Evolutionary conservation across 306 rosid genomes (phyloP).

Genomic region (Cicer judaicum): DNA sequence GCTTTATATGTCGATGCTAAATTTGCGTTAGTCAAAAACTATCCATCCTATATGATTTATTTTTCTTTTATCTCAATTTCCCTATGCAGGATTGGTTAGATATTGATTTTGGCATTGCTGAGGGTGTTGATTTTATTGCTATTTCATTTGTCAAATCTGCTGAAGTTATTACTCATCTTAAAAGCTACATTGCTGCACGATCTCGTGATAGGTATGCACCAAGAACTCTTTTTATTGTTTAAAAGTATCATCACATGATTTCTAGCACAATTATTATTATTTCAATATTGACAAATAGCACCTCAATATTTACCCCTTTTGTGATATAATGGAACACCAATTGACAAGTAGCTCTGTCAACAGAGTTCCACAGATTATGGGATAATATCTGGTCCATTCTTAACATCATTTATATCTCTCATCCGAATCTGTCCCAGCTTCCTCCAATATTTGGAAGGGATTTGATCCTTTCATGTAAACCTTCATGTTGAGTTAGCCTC

Average conservation of each 20-base stretch:
- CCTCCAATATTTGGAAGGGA: slow-evolving; percentile 18
- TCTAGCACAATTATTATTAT: slow-evolving; percentile 16
- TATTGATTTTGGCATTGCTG: slow-evolving; percentile 96
- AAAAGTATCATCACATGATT: background rate
- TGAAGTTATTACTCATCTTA: slow-evolving; percentile 96
- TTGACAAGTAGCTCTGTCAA: background rate
- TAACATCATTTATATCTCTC: background rate
- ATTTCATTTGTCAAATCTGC: slow-evolving; percentile 98
- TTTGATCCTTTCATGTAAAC: slow-evolving; percentile 24
- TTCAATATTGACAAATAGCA: background rate
- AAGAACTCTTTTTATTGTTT: slow-evolving; percentile 15
- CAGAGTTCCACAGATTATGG: slow-evolving; percentile 12
- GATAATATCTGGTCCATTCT: slow-evolving; percentile 22
- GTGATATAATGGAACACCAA: slow-evolving; percentile 7
- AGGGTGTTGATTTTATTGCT: slow-evolving; percentile 94
- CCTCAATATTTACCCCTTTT: background rate
- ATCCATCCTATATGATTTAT: slow-evolving; percentile 7
- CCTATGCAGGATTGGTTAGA: slow-evolving; percentile 93
- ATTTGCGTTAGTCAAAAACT: slow-evolving; percentile 13
- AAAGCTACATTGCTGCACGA: slow-evolving; percentile 96
- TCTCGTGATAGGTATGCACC: slow-evolving; percentile 70
- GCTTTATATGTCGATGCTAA: slow-evolving; percentile 21
- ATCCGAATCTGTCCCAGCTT: background rate
- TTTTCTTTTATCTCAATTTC: slow-evolving; percentile 48
- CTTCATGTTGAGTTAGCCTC: slow-evolving; percentile 24